Percentiles rank a stretch among this genome's conserved stretches.
Evolutionary conservation across 129 eudicot species (phyloP).

Genomic region (Solidago caesia): DNA sequence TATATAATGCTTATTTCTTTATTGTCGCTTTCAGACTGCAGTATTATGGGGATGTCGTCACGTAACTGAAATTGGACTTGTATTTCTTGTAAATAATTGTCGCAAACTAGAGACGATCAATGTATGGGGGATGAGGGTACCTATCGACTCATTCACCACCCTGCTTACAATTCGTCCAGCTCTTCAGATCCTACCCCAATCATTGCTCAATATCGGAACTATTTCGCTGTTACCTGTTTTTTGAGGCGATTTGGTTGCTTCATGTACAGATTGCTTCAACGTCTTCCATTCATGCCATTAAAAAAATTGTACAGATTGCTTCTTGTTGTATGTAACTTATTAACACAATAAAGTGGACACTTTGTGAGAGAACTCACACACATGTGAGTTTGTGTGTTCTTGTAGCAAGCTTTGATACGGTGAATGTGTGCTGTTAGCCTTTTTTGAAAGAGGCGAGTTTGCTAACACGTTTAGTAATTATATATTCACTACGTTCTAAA

Average conservation of each 20-base stretch:
- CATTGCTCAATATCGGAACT: conserved; percentile 39
- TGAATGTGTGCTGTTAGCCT: background rate
- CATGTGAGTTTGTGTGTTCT: conserved; percentile 18
- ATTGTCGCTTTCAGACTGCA: conserved; percentile 47
- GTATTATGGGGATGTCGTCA: conserved; percentile 93
- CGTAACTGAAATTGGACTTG: conserved; percentile 80
- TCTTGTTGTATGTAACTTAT: conserved; percentile 12
- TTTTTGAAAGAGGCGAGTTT: no score
- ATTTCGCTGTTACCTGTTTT: conserved; percentile 44
- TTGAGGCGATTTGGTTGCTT: conserved; percentile 30
- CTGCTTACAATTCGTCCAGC: conserved; percentile 78
- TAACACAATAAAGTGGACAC: conserved; percentile 28
- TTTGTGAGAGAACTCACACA: background rate
- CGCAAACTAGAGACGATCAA: conserved; percentile 67
- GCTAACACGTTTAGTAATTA: no score
- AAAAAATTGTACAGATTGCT: conserved; percentile 32
- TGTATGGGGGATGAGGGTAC: conserved; percentile 86
- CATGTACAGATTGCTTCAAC: conserved; percentile 15
- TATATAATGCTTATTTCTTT: background rate
- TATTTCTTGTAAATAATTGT: conserved; percentile 73
- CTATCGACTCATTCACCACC: conserved; percentile 60
- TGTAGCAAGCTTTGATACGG: background rate
- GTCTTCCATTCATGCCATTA: background rate
- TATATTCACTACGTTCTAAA: no score
- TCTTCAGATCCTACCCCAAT: conserved; percentile 75